Evolutionary conservation across 2,329 filamentous ascomycete genomes (phyloP).

Genomic region (Fusarium sp.): DNA sequence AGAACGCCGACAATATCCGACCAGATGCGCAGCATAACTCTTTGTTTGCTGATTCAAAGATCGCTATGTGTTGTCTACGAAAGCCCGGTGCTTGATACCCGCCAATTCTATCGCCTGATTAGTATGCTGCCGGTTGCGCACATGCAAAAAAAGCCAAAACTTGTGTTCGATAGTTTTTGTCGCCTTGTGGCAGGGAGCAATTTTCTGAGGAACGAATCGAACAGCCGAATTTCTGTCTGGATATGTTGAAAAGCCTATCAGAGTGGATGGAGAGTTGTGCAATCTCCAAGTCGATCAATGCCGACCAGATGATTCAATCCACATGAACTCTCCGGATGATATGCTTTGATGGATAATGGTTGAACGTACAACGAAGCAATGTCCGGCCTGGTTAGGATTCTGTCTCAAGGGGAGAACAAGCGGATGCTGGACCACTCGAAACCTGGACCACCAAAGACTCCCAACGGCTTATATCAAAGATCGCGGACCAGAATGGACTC

Average conservation of each 20-base stretch:
- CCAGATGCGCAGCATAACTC: background rate
- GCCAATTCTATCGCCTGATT: background rate
- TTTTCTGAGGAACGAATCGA: background rate
- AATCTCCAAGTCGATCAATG: background rate
- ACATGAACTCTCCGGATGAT: background rate
- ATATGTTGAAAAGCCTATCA: no score
- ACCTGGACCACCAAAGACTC: background rate
- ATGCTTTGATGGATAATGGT: background rate
- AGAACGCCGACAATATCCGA: constrained; percentile 1
- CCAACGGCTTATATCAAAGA: background rate
- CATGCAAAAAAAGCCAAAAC: background rate
- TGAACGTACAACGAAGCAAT: background rate
- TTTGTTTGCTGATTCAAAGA: background rate
- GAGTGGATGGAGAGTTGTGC: no score
- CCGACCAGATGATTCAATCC: background rate
- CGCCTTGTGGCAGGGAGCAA: no score
- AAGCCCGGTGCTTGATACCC: background rate
- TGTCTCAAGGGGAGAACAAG: background rate
- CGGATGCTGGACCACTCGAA: background rate
- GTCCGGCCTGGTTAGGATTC: background rate
- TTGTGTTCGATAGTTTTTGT: background rate
- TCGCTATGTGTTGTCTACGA: background rate
- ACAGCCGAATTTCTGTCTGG: background rate
- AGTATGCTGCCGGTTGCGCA: background rate
- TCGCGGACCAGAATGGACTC: constrained; percentile 6